Base-by-base conservation (phyloP, 306 rosid genomes). In the Quercus wislizeni region DNA sequence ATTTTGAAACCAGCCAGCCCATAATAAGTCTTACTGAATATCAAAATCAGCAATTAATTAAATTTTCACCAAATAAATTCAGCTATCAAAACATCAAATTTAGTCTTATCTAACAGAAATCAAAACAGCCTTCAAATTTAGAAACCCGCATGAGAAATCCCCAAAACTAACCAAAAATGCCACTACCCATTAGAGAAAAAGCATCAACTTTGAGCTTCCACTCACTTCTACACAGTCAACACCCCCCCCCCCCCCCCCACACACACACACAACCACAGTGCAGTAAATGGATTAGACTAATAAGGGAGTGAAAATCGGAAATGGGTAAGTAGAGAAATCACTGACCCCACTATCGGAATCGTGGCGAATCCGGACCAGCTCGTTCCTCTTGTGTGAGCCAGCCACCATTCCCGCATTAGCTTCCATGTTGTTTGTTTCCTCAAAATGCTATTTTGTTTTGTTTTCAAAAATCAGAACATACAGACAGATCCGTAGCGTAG, bases 341-440 rank as follows among this genome's bases (percentile, higher is more conserved):
- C 91, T 77, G 82, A 96, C 99, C 90, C 91, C 93, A 68, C 90
- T 84, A 68, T 93, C 97, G 7, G 98, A 96, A 91, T 93, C 99
- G 71, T 90, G 97, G 8, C 91, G 96, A 85, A 96, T 93, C 85
- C 93, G 93, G 76, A 93, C 98, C 67, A 96, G 97, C 90, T 96
- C 98, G 83, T 96, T 96, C 70, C 96, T 74, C 33, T 91, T 96
- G 77, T 96, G 82, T n/a, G 99, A 96, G 4, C 99, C 99, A 38
- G 99, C 99, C 58, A 91, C 98, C 94, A 96, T 55, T 74, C 96
- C 99, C 2, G 92, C 96, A 82, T 85, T 83, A 33, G 98, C 98
- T 78, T 96, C 92, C 99, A 96, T 96, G 78, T 62, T 93, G 78
- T 62, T 74, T 31, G 46, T 59, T 49, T 74, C 68, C 73, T n/a